Conservation (phyloP, 208 protist species). For the Crithidia fasciculata region DNA sequence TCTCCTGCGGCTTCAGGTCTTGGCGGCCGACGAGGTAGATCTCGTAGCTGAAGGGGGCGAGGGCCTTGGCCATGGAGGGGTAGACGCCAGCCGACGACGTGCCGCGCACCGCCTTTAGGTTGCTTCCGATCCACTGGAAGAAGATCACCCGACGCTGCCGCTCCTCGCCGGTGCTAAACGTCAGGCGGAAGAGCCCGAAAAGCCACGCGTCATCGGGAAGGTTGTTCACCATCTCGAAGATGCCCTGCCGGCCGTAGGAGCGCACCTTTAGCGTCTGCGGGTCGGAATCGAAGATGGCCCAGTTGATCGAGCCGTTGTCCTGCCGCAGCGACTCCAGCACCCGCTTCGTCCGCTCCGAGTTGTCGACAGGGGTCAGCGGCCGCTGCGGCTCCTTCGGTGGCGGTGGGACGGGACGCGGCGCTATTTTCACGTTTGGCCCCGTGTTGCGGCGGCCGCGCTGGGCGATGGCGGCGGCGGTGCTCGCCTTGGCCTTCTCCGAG, state of each 20-base stretch:
- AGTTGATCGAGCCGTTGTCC: constrained; percentile 82
- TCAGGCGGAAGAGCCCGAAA: constrained; percentile 83
- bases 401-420: constrained; percentile 1
- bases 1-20: constrained; percentile 67
- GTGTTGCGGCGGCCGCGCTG: constrained; percentile 23
- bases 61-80: constrained; percentile 63
- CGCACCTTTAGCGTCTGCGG: constrained; percentile 44
- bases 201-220: constrained; percentile 77
- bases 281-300: constrained; percentile 75
- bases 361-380: constrained; percentile 24
- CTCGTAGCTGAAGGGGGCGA: constrained; percentile 72
- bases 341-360: constrained; percentile 29
- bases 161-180: constrained; percentile 49
- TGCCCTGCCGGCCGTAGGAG: constrained; percentile 65
- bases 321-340: constrained; percentile 66
- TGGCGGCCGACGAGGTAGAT: constrained; percentile 73
- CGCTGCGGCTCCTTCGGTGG: constrained; percentile 18
- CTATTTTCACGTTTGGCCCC: constrained; percentile 15
- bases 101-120: constrained; percentile 53
- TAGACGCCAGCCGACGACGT: constrained; percentile 41
- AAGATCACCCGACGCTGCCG: constrained; percentile 68
- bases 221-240: constrained; percentile 80
- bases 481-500: constrained; percentile 35
- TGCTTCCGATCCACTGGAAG: constrained; percentile 87
- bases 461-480: constrained; percentile 14